Evolutionary conservation across 192 early-diverging fungal genomes (phyloP), one percentile per base, ranked within the genome.

Genomic region (Entomortierella lignicola): DNA sequence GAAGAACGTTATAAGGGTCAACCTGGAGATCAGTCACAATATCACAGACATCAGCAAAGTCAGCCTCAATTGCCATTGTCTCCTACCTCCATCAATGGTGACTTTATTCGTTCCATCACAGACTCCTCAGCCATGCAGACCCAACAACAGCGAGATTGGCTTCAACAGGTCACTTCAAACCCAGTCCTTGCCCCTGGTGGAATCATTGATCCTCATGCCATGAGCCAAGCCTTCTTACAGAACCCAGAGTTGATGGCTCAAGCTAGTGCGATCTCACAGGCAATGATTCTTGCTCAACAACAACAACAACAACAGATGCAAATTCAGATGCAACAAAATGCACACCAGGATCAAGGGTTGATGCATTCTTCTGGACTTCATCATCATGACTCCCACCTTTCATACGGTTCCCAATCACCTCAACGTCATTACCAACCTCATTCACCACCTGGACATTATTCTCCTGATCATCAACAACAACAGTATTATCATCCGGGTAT

Each of bases 211-310:
- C 75, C 68, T 15, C 75, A 79, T n/a, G 63, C 67, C 17, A 79
- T 79, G 75, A 79, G 75, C 25, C 75, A 70, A 48, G 75, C 75
- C 10, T 69, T 79, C 18, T 60, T 79, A 12, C 75, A 79, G 42
- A 70, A 79, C 34, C 75, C 75, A 25, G 66, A 69, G 15, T 41
- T 79, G 27, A 79, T 79, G 75, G 75, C 67, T 17, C 75, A 79
- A 32, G 75, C 75, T 21, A 79, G 43, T 31, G 75, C 75, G n/a
- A 79, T 79, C 43, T 51, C 75, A 0, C 75, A 72, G 53, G 70
- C 69, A 32, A 72, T 79, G 75, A 53, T 60, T n/a, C 59, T 75
- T 20, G 61, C 60, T 27, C 73, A 64, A 43, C 81, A 65, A 39
- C 73, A 69, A 7, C 58, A 53, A 29, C 66, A 69, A 18, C 74